Evolutionary conservation across 2,329 filamentous ascomycete genomes (phyloP), one percentile per base, ranked within the genome.

Genomic region (Xylariaceae sp.): DNA sequence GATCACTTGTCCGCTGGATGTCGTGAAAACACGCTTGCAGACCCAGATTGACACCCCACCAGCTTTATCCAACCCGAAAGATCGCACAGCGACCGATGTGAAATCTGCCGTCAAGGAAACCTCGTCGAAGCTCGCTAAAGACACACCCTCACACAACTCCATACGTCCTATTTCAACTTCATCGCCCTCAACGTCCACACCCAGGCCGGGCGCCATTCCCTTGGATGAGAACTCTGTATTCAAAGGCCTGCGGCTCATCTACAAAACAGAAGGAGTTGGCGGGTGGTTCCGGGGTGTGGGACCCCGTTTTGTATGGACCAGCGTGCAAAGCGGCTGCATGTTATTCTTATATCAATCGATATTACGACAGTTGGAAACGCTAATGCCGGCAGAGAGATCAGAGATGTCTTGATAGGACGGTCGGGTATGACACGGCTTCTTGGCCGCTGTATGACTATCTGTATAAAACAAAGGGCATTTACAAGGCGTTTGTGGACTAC

Each of bases 241-340:
- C 48, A 90, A 83, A 2, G 94, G 93, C 1, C 73, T 99, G 36
- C 84, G 80, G 61, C 81, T 96, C 59, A 95, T 99, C 63, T 99
- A 97, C 73, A 84, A 82, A 60, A 90, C 88, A 6, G 94, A 99
- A 72, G 94, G 94, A 1, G 62, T 97, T 14, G 82, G 81, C 2
- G 95, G 94, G 1, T 95, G 90, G 86, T 99, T 99, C 72, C 84
- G 94, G 52, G 94, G 94, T 22, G 93, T 99, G 1, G 93, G 93
- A 0, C 94, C 94, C 1, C 83, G 94, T 48, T 87, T 87, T 51
- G 90, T 97, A 13, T 99, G 94, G 94, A 99, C 94, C 18, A 96
- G 93, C 65, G 90, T 97, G 52, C 94, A 99, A 75, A 96, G 89
- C 66, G 89, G 92, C 40, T 96, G 90, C 60, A 97, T 97, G 93